Base-by-base conservation (phyloP, 805 yeast genomes). In the Candida bentonensis region DNA sequence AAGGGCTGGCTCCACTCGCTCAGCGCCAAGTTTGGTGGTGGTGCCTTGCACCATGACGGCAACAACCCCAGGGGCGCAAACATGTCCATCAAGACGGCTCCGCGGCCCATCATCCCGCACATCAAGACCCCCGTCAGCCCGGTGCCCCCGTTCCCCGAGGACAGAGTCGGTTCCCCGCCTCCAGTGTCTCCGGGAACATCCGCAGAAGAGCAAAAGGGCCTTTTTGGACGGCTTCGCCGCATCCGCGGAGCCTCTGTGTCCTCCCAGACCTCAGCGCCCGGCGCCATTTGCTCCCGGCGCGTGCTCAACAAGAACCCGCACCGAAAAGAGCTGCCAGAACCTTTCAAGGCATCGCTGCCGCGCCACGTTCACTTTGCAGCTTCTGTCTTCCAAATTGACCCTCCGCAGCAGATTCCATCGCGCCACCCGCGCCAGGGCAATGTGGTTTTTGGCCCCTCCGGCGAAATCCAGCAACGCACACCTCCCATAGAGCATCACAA, bases 351-450 rank as follows among this genome's bases (percentile, higher is more conserved):
- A 7, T 30, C 36, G 7, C 7, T 57, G 15, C 64, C 83, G 57
- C 70, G 74, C 50, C 67, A 88, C 48, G 95, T 86, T 3, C 72
- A 77, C 0, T 88, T 88, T 61, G 86, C 92, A 0, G 69, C 85
- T 3, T 82, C 82, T 42, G 76, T 79, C 43, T 73, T 86, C 48
- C 70, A 69, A 0, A 69, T 68, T 49, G 96, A 88, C 60, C 96
- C 96, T 2, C 95, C 95, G 1, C 96, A 88, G 56, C 95, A 87
- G 58, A 82, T 88, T 48, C 96, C 96, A 2, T 82, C 94, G 1
- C 66, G 94, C 55, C 72, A 70, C 47, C 96, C 96, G 4, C 69
- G 79, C 51, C 70, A 72, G 52, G 96, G 96, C 4, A 81, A 85
- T 55, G 87, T 80, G 21, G 68, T 57, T 42, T 56, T 63, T 47